Evolutionary conservation across 2,329 filamentous ascomycete species (phyloP).

Genomic region (Clonostachys solani): DNA sequence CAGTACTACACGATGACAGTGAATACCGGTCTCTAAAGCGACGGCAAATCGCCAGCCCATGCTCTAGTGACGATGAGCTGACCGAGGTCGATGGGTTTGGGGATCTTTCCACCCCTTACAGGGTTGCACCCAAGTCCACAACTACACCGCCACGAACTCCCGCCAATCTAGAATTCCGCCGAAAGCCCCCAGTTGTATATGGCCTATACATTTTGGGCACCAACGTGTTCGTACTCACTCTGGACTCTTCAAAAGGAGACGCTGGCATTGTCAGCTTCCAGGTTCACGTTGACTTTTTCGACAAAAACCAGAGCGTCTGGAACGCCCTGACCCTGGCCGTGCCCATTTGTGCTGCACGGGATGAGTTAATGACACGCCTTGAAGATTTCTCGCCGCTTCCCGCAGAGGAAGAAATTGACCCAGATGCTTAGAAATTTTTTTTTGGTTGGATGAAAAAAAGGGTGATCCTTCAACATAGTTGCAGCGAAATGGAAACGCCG

Average conservation of each 20-base stretch:
- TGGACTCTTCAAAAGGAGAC: conserved; percentile 28
- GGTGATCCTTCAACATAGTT: too few relatives aligned
- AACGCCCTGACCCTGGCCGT: conserved; percentile 37
- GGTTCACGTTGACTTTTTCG: conserved; percentile 31
- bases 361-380: conserved; percentile 26
- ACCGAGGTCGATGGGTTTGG: background rate
- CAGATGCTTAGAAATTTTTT: conserved; percentile 24
- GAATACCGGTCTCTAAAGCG: background rate
- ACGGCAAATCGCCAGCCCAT: background rate
- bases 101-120: background rate
- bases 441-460: too few relatives aligned
- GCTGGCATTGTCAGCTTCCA: conserved; percentile 34
- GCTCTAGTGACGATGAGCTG: background rate
- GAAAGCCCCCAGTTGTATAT: conserved; percentile 33
- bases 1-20: too few relatives aligned
- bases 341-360: conserved; percentile 31
- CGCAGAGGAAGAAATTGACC: conserved; percentile 25
- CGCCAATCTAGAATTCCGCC: conserved; percentile 12
- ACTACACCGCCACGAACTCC: background rate
- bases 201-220: conserved; percentile 35
- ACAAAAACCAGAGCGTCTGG: conserved; percentile 35
- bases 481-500: too few relatives aligned
- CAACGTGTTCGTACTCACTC: conserved; percentile 31
- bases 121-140: too few relatives aligned
- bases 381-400: conserved; percentile 26